A percentile compares a stretch with the other conserved stretches of the same genome.
Evolutionary conservation across 306 rosid genomes (phyloP).

Genomic region (Vigna angularis): DNA sequence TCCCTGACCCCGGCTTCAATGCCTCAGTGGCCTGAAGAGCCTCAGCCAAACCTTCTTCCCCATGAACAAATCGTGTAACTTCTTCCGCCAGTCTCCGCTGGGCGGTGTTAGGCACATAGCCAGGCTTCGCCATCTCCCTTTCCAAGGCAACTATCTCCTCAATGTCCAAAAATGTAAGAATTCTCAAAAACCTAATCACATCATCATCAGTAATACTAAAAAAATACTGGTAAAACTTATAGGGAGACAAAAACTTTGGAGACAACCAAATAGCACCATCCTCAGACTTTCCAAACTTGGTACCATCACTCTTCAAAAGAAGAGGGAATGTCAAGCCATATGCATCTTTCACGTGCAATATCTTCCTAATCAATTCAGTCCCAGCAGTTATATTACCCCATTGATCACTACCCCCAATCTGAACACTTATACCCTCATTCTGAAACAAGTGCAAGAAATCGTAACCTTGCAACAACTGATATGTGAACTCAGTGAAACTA

Average conservation of each 20-base stretch:
- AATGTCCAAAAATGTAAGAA: slow-evolving; percentile 78
- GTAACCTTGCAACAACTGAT: slow-evolving; percentile 91
- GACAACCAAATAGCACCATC: slow-evolving; percentile 95
- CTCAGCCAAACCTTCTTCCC: slow-evolving; percentile 81
- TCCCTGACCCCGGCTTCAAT: slow-evolving; percentile 85
- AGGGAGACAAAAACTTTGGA: slow-evolving; percentile 70
- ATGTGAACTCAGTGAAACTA: slow-evolving; percentile 93
- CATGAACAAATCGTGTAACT: slow-evolving; percentile 86
- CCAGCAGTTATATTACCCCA: slow-evolving; percentile 99
- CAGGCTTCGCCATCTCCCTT: slow-evolving; percentile 61
- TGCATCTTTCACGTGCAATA: slow-evolving; percentile 71
- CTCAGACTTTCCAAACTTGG: slow-evolving; percentile 93
- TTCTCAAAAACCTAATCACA: slow-evolving; percentile 79
- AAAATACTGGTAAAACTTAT: slow-evolving; percentile 91
- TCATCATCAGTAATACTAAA: slow-evolving; percentile 84
- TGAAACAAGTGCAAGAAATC: slow-evolving; percentile 83
- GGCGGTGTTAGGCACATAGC: slow-evolving; percentile 74
- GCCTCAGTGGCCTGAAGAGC: slow-evolving; percentile 93
- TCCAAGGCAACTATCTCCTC: slow-evolving; percentile 71
- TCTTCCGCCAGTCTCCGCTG: slow-evolving; percentile 92
- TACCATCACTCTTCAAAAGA: slow-evolving; percentile 85
- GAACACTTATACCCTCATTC: slow-evolving; percentile 81
- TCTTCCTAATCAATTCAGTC: slow-evolving; percentile 85
- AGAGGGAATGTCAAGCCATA: slow-evolving; percentile 93
- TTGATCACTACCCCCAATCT: slow-evolving; percentile 96